phyloP scores from a whole-genome alignment of 352 stramenopile species.

The Phytophthora pini region DNA sequence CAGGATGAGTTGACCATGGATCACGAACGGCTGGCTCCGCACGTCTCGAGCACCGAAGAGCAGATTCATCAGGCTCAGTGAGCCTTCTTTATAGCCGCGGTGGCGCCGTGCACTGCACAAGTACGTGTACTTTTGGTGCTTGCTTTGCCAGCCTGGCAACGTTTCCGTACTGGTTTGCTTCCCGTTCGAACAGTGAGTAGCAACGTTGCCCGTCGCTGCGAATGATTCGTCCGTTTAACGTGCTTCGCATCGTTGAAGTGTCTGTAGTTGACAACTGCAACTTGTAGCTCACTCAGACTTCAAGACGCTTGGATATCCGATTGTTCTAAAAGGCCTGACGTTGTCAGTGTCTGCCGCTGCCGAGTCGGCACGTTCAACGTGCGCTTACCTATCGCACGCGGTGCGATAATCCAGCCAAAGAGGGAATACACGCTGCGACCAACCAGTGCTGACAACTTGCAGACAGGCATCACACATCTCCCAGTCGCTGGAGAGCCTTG shows the following conservation, averaged over 20 bases:
- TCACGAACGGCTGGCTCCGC: constrained; percentile 44
- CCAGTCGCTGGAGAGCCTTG: background rate
- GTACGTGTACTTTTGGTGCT: no score
- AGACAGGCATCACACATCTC: constrained; percentile 9
- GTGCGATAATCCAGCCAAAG: constrained; percentile 9
- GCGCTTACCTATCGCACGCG: constrained; percentile 12
- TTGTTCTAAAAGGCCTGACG: constrained; percentile 9
- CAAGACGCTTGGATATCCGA: background rate
- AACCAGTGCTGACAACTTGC: background rate
- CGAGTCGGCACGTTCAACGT: no score
- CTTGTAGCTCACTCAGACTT: background rate
- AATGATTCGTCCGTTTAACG: constrained; percentile 18
- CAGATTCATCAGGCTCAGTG: constrained; percentile 3
- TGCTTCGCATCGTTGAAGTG: constrained; percentile 29
- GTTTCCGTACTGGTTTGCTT: background rate
- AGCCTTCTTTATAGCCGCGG: constrained; percentile 10
- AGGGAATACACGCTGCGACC: background rate
- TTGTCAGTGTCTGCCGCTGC: background rate
- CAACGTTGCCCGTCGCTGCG: constrained; percentile 2
- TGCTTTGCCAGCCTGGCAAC: background rate
- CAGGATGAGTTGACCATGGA: constrained; percentile 33
- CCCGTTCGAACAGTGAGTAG: constrained; percentile 13
- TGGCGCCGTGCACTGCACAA: no score
- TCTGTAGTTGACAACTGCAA: background rate
- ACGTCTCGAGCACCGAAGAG: constrained; percentile 9